phyloP scores from a whole-genome alignment of 257 asterid genomes.

The Solanum etuberosum region DNA sequence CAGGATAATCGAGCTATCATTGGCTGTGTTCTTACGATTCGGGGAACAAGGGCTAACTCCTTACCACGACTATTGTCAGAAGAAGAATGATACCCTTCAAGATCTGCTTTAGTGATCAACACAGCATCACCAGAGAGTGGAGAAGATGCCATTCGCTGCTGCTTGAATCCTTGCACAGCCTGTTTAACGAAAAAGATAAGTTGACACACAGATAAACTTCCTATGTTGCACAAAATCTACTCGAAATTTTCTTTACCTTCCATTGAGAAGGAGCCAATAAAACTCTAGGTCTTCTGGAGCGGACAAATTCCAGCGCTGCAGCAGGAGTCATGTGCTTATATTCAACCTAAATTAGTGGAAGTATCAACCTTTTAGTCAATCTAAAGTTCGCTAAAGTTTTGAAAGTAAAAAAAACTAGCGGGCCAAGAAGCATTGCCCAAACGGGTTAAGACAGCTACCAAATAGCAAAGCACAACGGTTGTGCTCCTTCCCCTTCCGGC shows the following conservation, averaged over 20 bases:
- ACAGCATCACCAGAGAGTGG: slow-evolving; percentile 65
- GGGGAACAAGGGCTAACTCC: slow-evolving; percentile 32
- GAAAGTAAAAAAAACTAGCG: background rate
- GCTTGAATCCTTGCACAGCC: slow-evolving; percentile 85
- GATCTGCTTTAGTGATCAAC: slow-evolving; percentile 76
- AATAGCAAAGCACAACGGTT: slow-evolving; percentile 81
- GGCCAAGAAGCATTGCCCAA: background rate
- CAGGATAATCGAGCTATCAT: slow-evolving; percentile 77
- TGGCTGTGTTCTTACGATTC: slow-evolving; percentile 34
- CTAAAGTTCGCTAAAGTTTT: background rate
- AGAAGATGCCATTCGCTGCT: slow-evolving; percentile 31
- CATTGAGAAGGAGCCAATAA: slow-evolving; percentile 80
- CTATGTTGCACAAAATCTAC: background rate
- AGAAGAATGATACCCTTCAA: slow-evolving; percentile 77
- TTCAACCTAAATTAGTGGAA: slow-evolving; percentile 46
- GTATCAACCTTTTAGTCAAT: background rate
- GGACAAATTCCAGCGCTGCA: slow-evolving; percentile 74
- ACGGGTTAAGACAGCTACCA: slow-evolving; percentile 25
- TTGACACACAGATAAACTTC: background rate
- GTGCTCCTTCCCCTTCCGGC: slow-evolving; percentile 99
- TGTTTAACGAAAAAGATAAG: slow-evolving; percentile 14
- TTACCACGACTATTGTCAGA: slow-evolving; percentile 20
- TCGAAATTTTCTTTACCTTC: slow-evolving; percentile 41
- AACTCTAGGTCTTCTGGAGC: slow-evolving; percentile 79
- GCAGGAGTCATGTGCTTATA: slow-evolving; percentile 76